These are phyloP conservation scores for Bipolaris bicolor DNA, from an alignment of 2,329 filamentous ascomycete species.

Conservation along the genomic window DNA sequence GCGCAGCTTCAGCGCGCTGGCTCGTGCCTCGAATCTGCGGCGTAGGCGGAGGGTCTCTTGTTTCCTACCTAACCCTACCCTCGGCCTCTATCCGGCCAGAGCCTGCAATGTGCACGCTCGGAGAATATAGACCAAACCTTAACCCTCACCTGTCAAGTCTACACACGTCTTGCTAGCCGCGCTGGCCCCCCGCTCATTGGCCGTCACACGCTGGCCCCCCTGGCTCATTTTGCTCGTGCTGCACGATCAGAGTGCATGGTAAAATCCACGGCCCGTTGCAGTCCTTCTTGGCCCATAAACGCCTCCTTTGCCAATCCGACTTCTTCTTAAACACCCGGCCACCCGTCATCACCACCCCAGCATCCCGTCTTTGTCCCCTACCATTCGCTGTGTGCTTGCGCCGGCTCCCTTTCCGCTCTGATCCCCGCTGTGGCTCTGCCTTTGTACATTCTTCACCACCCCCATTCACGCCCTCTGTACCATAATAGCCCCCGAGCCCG, in stretches of 20 bases:
- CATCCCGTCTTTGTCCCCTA: conserved; percentile 15
- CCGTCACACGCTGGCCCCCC: conserved; percentile 36
- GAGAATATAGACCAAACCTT: conserved; percentile 49
- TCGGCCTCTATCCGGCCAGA: conserved; percentile 29
- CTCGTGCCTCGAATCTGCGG: conserved; percentile 46
- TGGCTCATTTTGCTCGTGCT: conserved; percentile 31
- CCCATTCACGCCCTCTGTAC: conserved; percentile 15
- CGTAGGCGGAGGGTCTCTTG: conserved; percentile 35
- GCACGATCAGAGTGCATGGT: conserved; percentile 43
- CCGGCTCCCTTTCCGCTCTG: conserved; percentile 23
- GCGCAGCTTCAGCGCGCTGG: conserved; percentile 40
- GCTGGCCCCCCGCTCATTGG: conserved; percentile 35
- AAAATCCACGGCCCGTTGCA: conserved; percentile 50
- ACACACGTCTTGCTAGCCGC: conserved; percentile 40
- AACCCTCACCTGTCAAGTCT: conserved; percentile 47
- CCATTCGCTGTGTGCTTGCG: conserved; percentile 44
- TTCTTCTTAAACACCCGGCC: conserved; percentile 39
- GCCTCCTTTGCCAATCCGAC: conserved; percentile 36
- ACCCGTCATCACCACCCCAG: conserved; percentile 29
- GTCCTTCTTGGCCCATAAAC: conserved; percentile 43
- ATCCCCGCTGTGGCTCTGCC: conserved; percentile 21
- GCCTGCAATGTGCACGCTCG: conserved; percentile 40
- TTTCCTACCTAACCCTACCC: conserved; percentile 24
- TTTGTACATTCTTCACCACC: conserved; percentile 27
- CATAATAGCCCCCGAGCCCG: conserved; percentile 12